These are phyloP conservation scores for Neospora caninum DNA, from an alignment of 169 alveolate species.

Conservation along the genomic window DNA sequence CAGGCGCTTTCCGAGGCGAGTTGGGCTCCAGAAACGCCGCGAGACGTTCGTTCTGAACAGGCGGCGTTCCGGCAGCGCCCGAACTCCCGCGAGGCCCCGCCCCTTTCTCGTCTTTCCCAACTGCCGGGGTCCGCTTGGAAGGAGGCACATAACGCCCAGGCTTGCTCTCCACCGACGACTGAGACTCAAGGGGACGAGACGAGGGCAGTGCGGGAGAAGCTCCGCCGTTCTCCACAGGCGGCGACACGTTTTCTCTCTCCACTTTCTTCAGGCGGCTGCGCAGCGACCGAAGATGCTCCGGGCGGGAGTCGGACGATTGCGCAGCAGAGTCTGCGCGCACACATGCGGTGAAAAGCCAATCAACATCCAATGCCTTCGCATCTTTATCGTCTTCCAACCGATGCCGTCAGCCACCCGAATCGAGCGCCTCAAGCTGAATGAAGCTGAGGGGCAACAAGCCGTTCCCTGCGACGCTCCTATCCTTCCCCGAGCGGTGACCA, in stretches of 20 bases:
- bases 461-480: too few species aligned
- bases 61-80: not conserved
- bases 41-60: not conserved
- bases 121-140: not conserved
- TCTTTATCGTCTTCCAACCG: too few species aligned
- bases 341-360: not conserved
- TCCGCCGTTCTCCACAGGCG: not conserved
- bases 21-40: not conserved
- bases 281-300: constrained; percentile 21
- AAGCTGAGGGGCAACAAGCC: too few species aligned
- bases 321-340: not conserved
- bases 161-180: not conserved
- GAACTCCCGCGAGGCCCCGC: not conserved
- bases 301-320: not conserved
- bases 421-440: too few species aligned
- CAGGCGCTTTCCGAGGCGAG: not conserved
- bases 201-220: not conserved
- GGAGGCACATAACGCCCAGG: constrained; percentile 13
- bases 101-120: not conserved
- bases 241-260: constrained; percentile 9
- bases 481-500: too few species aligned
- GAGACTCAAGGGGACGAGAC: not conserved
- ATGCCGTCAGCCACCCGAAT: too few species aligned
- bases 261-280: constrained; percentile 40
- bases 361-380: too few species aligned